Evolutionary conservation across 352 stramenopile species (phyloP), one percentile per base, ranked within the genome.

Genomic region (Plasmopara viticola): DNA sequence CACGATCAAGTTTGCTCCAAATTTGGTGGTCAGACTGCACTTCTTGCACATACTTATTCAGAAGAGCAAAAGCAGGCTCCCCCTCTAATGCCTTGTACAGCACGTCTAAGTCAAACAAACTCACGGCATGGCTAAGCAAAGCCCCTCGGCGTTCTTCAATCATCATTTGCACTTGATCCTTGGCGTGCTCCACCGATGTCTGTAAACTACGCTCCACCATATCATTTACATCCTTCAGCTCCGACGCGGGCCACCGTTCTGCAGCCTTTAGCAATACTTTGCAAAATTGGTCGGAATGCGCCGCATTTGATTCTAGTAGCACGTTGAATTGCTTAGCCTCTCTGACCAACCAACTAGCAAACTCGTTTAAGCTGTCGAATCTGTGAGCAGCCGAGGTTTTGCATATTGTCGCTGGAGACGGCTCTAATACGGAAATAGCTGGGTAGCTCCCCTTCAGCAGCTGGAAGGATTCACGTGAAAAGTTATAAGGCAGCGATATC

Each of bases 381-480:
- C 18, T 53, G 1, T 47, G 1, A 25, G 10, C 39, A 6, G 0
- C 12, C 2, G 9, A 18, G 1, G 57, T 15, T 0, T 13, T 70
- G 9, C 38, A 38, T 42, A 58, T 78, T 28, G 37, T 65, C 9
- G 56, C 62, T 38, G 65, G 56, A n/a, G 55, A 65, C 30, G 62
- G 56, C 37, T 67, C 62, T 2, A 68, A 31, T 8, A 67, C 33
- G 2, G 45, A 42, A 44, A 68, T 42, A 0, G 64, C 67, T 28
- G 70, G 67, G 30, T 67, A 80, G 42, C 48, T 66, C 9, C 70
- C 70, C 44, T 77, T 80, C 9, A 77, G 44, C 13, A 80, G 33
- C 10, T 60, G 20, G 15, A 54, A 15, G 0, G 56, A 49, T 1
- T 53, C 30, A 10, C 25, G 20, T 2, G 43, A 37, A 2, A n/a